These are phyloP conservation scores for Moricandia arvensis DNA, from an alignment of 345 rosid genomes.

Conservation along the genomic window DNA sequence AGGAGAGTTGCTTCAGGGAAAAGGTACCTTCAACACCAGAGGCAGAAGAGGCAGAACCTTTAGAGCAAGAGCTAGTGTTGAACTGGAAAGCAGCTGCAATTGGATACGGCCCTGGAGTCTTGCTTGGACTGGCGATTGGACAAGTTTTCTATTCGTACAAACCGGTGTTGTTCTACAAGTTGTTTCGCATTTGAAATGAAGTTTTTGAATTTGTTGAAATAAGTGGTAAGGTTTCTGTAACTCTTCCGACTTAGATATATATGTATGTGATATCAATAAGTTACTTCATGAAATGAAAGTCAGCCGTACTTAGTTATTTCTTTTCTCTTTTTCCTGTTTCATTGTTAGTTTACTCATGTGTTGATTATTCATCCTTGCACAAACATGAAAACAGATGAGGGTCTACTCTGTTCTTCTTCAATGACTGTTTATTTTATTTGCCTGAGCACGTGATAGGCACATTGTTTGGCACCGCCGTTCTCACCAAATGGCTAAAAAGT, in stretches of 20 bases:
- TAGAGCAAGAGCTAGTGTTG: background rate
- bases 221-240: no score
- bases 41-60: background rate
- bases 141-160: background rate
- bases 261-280: no score
- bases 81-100: background rate
- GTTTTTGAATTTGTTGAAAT: no score
- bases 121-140: background rate
- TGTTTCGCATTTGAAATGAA: background rate
- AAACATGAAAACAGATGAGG: no score
- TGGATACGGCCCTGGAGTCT: background rate
- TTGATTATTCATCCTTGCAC: no score
- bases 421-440: no score
- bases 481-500: no score
- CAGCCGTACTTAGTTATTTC: background rate
- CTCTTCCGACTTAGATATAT: no score
- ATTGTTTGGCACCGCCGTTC: no score
- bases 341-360: background rate
- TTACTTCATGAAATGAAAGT: no score
- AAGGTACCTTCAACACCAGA: background rate
- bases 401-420: no score
- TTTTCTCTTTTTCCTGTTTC: background rate
- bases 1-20: background rate
- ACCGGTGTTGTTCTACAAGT: background rate
- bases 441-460: no score